Evolutionary conservation across 176 grass and related monocot genomes (phyloP), one percentile per base, ranked within the genome.

Genomic region (Avena eriantha): DNA sequence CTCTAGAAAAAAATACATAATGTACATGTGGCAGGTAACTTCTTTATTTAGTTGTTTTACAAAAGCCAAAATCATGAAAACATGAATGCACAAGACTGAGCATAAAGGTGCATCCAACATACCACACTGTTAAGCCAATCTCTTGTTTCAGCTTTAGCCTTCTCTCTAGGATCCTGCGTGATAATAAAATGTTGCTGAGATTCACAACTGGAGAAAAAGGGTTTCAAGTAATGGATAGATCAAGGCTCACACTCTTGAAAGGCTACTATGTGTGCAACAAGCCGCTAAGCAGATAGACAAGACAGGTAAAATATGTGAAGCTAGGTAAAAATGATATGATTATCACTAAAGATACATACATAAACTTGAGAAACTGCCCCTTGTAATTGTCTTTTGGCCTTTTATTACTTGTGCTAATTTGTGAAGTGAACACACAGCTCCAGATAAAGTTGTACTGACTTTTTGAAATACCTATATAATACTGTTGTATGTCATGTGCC

Each of bases 81-180:
- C 12, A 55, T 56, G 73, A 43, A 56, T 17, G 10, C 47, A 85
- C 6, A 55, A 73, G 46, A 68, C 15, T 33, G 29, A 36, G 53
- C 41, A 82, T 63, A 74, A 29, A 88, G 17, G 47, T 49, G 67
- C 75, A 82, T 51, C 73, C 69, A 84, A 90, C 92, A 88, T 94
- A 99, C 97, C 90, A 94, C 89, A 88, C 82, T 99, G 75, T 99
- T 99, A 80, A 99, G 87, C 97, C 97, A 99, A 80, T 96, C 97
- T 69, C 97, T 91, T 57, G 97, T 99, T 93, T 99, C 97, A 87
- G 90, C 80, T 93, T 99, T 99, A 7, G 97, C 97, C 68, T 94
- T 99, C 81, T 99, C 97, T 93, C 86, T 94, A 23, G 97, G 97
- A 89, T 99, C 97, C 97, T 99, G 82, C 24, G 14, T 56, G 45